Conservation (phyloP, 345 rosid genomes). For the Eucalyptus sp. region DNA sequence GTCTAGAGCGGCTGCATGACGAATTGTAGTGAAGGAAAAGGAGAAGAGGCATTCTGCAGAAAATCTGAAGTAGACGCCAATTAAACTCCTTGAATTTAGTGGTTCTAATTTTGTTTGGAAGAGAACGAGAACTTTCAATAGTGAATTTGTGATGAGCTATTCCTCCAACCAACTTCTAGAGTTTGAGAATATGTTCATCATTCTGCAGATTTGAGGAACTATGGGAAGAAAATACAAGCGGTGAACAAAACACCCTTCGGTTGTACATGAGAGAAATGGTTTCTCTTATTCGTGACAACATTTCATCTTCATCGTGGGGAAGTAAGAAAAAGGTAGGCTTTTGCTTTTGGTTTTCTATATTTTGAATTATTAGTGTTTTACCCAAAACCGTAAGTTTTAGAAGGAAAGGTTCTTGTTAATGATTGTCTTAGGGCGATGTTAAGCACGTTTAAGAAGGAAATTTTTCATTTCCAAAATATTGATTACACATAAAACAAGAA, state of each 20-base stretch:
- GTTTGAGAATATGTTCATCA: not conserved
- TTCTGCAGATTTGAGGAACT: slow-evolving; percentile 81
- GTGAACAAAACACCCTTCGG: slow-evolving; percentile 68
- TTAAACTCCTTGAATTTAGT: not conserved
- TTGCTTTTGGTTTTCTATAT: too few species aligned
- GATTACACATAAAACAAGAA: too few species aligned
- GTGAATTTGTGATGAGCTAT: not conserved
- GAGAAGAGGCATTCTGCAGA: not conserved
- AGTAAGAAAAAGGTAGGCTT: too few species aligned
- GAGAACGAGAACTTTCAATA: not conserved
- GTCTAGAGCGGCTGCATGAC: too few species aligned
- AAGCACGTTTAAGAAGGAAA: too few species aligned
- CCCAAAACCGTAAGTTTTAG: too few species aligned
- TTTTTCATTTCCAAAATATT: too few species aligned
- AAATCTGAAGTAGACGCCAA: not conserved
- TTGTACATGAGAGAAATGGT: slow-evolving; percentile 71
- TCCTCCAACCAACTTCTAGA: not conserved
- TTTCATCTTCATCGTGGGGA: slow-evolving; percentile 82
- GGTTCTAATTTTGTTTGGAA: not conserved
- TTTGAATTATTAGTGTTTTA: too few species aligned
- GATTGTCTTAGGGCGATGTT: too few species aligned
- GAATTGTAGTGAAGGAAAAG: too few species aligned
- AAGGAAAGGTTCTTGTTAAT: too few species aligned
- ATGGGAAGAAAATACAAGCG: slow-evolving; percentile 89
- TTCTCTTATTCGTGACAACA: slow-evolving; percentile 55